phyloP scores from a whole-genome alignment of 371 early-diverging fungal genomes.

The Haplosporangium sp. region DNA sequence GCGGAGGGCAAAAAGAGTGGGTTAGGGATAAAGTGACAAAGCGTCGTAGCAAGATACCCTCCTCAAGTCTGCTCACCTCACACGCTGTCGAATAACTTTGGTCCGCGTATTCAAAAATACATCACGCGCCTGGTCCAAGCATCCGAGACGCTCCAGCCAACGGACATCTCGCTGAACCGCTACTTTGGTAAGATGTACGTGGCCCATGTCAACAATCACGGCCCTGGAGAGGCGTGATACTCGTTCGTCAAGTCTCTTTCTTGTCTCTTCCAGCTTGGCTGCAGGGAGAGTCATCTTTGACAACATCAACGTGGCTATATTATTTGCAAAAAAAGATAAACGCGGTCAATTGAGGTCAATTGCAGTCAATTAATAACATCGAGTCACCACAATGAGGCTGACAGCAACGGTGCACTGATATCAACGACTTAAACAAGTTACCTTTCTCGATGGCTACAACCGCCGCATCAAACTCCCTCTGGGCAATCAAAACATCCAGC shows the following conservation, averaged over 20 bases:
- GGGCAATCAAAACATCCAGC: slow-evolving; percentile 89
- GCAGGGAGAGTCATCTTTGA: slow-evolving; percentile 55
- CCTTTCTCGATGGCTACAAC: slow-evolving; percentile 79
- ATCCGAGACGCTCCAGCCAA: slow-evolving; percentile 83
- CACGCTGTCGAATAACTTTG: slow-evolving; percentile 81
- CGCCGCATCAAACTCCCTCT: slow-evolving; percentile 87
- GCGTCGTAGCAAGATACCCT: no score
- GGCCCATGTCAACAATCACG: slow-evolving; percentile 80
- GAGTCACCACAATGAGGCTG: no score
- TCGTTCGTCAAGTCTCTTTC: slow-evolving; percentile 70
- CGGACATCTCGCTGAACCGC: slow-evolving; percentile 85
- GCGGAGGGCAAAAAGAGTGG: not conserved
- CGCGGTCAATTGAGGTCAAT: not conserved
- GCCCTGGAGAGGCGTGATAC: slow-evolving; percentile 71
- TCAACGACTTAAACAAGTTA: slow-evolving; percentile 19
- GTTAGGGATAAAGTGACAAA: not conserved
- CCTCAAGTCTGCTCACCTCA: slow-evolving; percentile 57
- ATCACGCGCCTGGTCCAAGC: slow-evolving; percentile 73
- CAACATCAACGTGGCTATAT: slow-evolving; percentile 42
- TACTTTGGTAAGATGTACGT: slow-evolving; percentile 80
- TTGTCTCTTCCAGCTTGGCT: slow-evolving; percentile 61
- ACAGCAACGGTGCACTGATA: not conserved
- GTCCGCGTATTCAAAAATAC: slow-evolving; percentile 80
- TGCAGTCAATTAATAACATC: not conserved
- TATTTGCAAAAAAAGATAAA: not conserved